Evolutionary conservation across 768 basidiomycete genomes (phyloP).

Genomic region (Krasilnikovozyma curviuscula): DNA sequence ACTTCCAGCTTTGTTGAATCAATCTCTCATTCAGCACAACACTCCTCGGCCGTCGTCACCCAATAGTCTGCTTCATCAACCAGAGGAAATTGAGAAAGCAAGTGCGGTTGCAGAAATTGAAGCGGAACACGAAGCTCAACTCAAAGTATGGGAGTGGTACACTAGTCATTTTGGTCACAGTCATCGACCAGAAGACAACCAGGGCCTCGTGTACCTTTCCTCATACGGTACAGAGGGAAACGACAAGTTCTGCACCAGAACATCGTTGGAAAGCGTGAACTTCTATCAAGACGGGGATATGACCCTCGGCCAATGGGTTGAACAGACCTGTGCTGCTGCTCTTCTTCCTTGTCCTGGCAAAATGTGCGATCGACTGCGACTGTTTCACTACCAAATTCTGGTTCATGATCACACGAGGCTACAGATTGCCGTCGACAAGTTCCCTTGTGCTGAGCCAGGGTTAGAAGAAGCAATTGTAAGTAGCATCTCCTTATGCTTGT

Average conservation of each 20-base stretch:
- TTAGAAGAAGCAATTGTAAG: conserved; percentile 39
- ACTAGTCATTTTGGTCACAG: conserved; percentile 65
- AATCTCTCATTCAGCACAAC: background rate
- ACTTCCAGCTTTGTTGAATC: background rate
- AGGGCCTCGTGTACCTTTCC: conserved; percentile 56
- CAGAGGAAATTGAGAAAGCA: conserved; percentile 51
- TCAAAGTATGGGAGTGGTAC: conserved; percentile 91
- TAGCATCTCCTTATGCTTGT: background rate
- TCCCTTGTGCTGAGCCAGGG: conserved; percentile 21
- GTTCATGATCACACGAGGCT: conserved; percentile 72
- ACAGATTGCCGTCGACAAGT: conserved; percentile 71
- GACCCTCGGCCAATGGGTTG: conserved; percentile 84
- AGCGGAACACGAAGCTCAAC: conserved; percentile 68
- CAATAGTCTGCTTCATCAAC: conserved; percentile 33
- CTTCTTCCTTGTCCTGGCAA: conserved; percentile 60
- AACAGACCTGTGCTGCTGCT: conserved; percentile 36
- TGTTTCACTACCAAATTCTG: conserved; percentile 73
- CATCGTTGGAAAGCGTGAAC: conserved; percentile 48
- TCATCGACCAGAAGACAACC: conserved; percentile 81
- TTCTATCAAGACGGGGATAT: conserved; percentile 87
- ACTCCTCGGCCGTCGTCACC: background rate
- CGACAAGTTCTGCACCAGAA: conserved; percentile 45
- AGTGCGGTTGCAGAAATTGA: conserved; percentile 50
- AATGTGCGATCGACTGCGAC: conserved; percentile 58
- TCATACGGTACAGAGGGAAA: conserved; percentile 49